These are phyloP conservation scores for Ceratocystis eucalypticola DNA, from an alignment of 2,329 filamentous ascomycete species.

Conservation along the genomic window DNA sequence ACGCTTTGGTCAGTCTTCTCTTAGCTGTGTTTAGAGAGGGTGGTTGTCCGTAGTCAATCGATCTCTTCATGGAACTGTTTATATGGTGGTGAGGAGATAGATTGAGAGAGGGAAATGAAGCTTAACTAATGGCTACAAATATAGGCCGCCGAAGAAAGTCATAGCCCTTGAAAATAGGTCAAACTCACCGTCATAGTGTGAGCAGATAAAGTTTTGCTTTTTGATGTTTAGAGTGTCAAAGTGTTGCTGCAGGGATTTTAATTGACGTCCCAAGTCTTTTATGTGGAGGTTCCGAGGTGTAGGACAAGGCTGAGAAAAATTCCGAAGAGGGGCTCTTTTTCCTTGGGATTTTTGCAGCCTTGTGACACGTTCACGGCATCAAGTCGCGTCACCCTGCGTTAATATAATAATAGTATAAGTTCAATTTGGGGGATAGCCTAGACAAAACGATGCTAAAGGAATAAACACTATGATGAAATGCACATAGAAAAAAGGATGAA, in stretches of 20 bases:
- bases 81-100: not conserved
- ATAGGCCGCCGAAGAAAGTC: not conserved
- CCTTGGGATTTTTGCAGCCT: not conserved
- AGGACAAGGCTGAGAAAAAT: slow-evolving; percentile 14
- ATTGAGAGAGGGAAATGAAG: not conserved
- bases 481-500: not conserved
- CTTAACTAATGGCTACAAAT: not conserved
- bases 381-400: not conserved
- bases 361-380: not conserved
- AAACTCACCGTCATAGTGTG: slow-evolving; percentile 9
- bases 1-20: slow-evolving; percentile 3
- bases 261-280: slow-evolving; percentile 14
- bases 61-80: not conserved
- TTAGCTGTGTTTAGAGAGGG: not conserved
- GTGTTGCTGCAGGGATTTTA: slow-evolving; percentile 17
- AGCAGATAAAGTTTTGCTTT: slow-evolving; percentile 2
- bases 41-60: not conserved
- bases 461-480: slow-evolving; percentile 7
- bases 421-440: not conserved
- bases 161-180: not conserved
- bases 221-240: not conserved
- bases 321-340: slow-evolving; percentile 9
- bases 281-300: slow-evolving; percentile 6
- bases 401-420: not conserved
- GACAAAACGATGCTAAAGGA: slow-evolving; percentile 6